Evolutionary conservation across 352 stramenopile species (phyloP), one percentile per base, ranked within the genome.

Genomic region (Globisporangium polare): DNA sequence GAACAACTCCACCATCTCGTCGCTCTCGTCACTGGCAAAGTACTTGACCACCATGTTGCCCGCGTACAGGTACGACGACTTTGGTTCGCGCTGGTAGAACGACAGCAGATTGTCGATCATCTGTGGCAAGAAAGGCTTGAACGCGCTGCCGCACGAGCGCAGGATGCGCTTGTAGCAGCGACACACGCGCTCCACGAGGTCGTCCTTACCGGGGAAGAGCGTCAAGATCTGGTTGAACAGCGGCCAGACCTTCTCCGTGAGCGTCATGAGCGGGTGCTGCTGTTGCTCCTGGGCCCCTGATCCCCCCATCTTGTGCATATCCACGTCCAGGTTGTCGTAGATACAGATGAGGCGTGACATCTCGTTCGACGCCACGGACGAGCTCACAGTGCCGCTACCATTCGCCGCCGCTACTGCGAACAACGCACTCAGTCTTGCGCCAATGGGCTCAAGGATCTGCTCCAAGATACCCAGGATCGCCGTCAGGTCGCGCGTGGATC

Each of bases 91-190:
- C 41, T 86, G 81, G 66, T 90, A 96, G 66, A 86, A 91, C 7
- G 69, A 68, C 42, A 96, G 26, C 13, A 96, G 56, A 42, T 94
- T 90, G 59, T 94, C 83, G 5, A 89, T 71, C 57, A 96, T 75
- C 31, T 83, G 77, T 2, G 85, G 85, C 31, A 96, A 35, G 57
- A 94, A 76, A 1, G 83, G 77, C 53, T 75, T 72, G 63, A 96
- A 86, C 3, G 80, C 67, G 5, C 55, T 31, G 3, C 82, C 82
- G 41, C 83, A 91, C 3, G 67, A 79, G n/a, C 82, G 83, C 53
- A 96, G 71, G 68, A 94, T 94, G 26, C 86, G 87, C 67, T 96
- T 96, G 71, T 94, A 94, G 71, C 76, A 91, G 1, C 87, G 85
- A 39, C 85, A 96, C 5, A 92, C 79, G 47, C 84, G 73, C 65